phyloP scores from a whole-genome alignment of 2,329 filamentous ascomycete species.

The Fusarium oxysporum region DNA sequence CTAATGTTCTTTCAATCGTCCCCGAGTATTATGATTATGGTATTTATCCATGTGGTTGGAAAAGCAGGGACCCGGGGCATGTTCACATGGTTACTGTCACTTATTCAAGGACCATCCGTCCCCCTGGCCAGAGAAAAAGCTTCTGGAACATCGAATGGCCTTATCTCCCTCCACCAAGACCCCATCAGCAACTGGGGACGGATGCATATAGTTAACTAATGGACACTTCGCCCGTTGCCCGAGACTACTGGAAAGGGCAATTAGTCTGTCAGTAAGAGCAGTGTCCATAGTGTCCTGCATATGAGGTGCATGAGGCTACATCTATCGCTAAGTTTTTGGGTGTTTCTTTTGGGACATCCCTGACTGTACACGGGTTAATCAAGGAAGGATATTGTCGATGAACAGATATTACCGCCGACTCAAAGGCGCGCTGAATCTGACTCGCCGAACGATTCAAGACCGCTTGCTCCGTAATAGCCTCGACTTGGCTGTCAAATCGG shows the following conservation, averaged over 20 bases:
- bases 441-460: conserved; percentile 37
- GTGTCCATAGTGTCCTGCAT: conserved; percentile 40
- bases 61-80: background rate
- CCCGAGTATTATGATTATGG: background rate
- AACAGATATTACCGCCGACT: conserved; percentile 28
- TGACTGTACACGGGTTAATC: background rate
- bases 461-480: conserved; percentile 20
- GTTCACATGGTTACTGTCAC: conserved; percentile 9
- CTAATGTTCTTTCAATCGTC: background rate
- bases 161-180: conserved; percentile 37
- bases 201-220: conserved; percentile 1
- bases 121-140: conserved; percentile 34
- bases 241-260: conserved; percentile 8
- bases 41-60: background rate
- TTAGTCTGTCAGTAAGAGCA: conserved; percentile 11
- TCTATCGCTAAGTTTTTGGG: background rate
- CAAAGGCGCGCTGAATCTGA: conserved; percentile 46
- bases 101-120: background rate
- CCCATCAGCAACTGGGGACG: conserved; percentile 3
- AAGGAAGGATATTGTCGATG: background rate
- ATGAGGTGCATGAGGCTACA: conserved; percentile 26
- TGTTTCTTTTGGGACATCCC: background rate
- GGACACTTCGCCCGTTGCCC: conserved; percentile 11
- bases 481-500: conserved; percentile 34
- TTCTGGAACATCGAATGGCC: conserved; percentile 43